A percentile compares a stretch with the other conserved stretches of the same genome.
Evolutionary conservation across 2,329 filamentous ascomycete genomes (phyloP).

Genomic region (Arthrocladium fulminans): DNA sequence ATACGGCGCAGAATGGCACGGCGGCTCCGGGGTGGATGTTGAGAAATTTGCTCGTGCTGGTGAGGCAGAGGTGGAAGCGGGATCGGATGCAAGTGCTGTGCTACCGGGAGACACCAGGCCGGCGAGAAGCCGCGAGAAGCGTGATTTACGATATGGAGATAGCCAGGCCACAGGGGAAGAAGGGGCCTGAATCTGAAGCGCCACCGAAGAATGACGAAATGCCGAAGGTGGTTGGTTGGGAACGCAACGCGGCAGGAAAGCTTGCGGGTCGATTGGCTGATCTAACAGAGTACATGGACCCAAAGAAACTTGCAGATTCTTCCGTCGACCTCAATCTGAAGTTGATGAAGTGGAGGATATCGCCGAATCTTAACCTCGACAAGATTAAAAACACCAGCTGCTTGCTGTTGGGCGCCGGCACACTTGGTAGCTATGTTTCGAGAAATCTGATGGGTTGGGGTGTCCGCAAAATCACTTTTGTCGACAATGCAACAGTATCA

Average conservation of each 20-base stretch:
- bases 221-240: constrained; percentile 94
- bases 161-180: constrained; percentile 9
- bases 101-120: constrained; percentile 74
- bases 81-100: constrained; percentile 74
- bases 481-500: constrained; percentile 87
- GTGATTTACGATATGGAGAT: constrained; percentile 57
- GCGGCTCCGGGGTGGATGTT: constrained; percentile 91
- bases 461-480: constrained; percentile 86
- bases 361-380: constrained; percentile 77
- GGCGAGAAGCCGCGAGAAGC: constrained; percentile 71
- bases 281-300: constrained; percentile 89
- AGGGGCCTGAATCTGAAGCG: constrained; percentile 13
- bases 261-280: constrained; percentile 70
- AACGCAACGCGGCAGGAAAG: constrained; percentile 70
- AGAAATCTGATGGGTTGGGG: constrained; percentile 92
- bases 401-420: constrained; percentile 82
- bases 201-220: constrained; percentile 35
- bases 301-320: constrained; percentile 73
- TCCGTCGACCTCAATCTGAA: constrained; percentile 94
- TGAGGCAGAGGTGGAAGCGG: constrained; percentile 72
- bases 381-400: constrained; percentile 84
- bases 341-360: constrained; percentile 97
- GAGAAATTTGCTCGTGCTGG: constrained; percentile 75
- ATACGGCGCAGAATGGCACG: constrained; percentile 79
- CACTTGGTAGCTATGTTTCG: constrained; percentile 86